Percentiles rank a stretch among this genome's conserved stretches.
phyloP scores from a whole-genome alignment of 2,329 filamentous ascomycete species.

The Xylariaceae sp. region DNA sequence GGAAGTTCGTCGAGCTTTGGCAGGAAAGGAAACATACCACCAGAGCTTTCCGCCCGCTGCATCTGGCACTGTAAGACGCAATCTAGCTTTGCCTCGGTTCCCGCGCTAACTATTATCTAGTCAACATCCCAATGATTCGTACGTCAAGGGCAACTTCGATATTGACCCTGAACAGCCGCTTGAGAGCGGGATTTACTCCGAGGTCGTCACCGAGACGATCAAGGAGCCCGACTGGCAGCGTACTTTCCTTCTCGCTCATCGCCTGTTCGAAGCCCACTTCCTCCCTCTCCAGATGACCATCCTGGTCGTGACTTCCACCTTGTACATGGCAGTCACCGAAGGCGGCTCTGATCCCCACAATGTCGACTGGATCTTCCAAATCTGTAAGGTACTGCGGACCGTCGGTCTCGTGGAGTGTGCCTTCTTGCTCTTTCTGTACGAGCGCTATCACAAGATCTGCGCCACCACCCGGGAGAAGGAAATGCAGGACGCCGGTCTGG shows the following conservation, averaged over 20 bases:
- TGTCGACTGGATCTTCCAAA: constrained; percentile 53
- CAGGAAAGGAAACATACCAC: constrained; percentile 51
- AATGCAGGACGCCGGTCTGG: constrained; percentile 59
- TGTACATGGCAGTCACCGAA: constrained; percentile 53
- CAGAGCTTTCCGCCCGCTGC: constrained; percentile 50
- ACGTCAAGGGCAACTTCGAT: constrained; percentile 41
- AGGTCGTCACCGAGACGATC: constrained; percentile 47
- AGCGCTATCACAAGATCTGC: constrained; percentile 59
- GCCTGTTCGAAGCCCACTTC: constrained; percentile 71
- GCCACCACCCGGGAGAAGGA: constrained; percentile 57
- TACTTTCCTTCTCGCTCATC: constrained; percentile 55
- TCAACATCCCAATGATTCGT: constrained; percentile 41
- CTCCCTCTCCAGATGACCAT: constrained; percentile 63
- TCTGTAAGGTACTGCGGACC: constrained; percentile 56
- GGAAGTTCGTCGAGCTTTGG: constrained; percentile 53
- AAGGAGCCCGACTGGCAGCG: constrained; percentile 49
- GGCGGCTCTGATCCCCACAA: constrained; percentile 45
- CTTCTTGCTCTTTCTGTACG: constrained; percentile 61
- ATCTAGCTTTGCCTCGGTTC: not conserved
- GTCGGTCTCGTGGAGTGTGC: constrained; percentile 58
- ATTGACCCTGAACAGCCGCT: constrained; percentile 36
- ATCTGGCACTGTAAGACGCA: constrained; percentile 39
- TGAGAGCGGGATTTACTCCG: constrained; percentile 50
- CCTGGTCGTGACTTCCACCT: constrained; percentile 54
- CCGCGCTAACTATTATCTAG: constrained; percentile 23